These are phyloP conservation scores for Penicillium sp. DNA, from an alignment of 2,329 filamentous ascomycete species.

Conservation along the genomic window DNA sequence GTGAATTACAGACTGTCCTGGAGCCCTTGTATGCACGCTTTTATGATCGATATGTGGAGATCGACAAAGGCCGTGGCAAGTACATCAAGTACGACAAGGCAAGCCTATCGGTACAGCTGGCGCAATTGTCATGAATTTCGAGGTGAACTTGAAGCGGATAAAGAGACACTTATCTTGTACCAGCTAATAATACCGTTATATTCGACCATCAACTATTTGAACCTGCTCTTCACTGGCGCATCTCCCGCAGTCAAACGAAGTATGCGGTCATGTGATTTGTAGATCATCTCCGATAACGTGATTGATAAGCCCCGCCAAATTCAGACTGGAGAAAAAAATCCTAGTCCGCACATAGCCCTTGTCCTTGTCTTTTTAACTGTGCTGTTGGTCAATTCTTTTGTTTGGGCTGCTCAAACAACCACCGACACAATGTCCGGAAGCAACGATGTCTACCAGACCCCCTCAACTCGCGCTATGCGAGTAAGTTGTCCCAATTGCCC, in stretches of 20 bases:
- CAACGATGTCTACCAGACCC: conserved; percentile 62
- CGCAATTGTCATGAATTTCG: conserved; percentile 25
- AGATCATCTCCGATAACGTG: conserved; percentile 33
- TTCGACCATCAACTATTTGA: neutral
- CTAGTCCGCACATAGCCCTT: conserved; percentile 23
- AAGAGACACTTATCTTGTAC: neutral
- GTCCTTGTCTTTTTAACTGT: conserved; percentile 12
- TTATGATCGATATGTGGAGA: conserved; percentile 95
- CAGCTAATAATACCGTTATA: conserved; percentile 13
- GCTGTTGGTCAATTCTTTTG: conserved; percentile 23
- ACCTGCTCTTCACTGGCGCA: neutral
- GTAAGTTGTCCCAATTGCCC: conserved; percentile 32
- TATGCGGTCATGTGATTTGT: conserved; percentile 8
- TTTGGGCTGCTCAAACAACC: conserved; percentile 18
- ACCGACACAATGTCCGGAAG: conserved; percentile 36
- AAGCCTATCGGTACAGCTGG: conserved; percentile 63
- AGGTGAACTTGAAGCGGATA: neutral
- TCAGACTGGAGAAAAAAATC: conserved; percentile 33
- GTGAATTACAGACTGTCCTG: conserved; percentile 84
- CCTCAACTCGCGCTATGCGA: conserved; percentile 69
- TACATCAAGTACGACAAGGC: conserved; percentile 96
- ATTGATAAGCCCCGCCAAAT: conserved; percentile 38
- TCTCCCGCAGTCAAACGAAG: neutral
- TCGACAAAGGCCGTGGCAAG: conserved; percentile 96
- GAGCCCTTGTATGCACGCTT: conserved; percentile 93